Evolutionary conservation across 1,139 yeast genomes (phyloP), one percentile per base, ranked within the genome.

Genomic region (Hemisphaericaspora xylofermentans): DNA sequence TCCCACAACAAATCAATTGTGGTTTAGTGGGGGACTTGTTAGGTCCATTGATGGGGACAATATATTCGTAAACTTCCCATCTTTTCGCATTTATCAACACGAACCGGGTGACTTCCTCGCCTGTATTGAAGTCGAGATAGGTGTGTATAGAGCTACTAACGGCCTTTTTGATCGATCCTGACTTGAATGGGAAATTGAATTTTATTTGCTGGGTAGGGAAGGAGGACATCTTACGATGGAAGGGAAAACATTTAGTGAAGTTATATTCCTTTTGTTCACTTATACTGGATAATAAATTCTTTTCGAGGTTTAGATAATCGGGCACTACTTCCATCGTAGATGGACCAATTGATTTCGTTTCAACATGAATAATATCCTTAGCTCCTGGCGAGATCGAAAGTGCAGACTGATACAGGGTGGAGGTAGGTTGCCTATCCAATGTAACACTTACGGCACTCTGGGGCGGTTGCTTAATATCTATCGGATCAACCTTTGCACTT

Each of bases 201-300:
- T 69, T 73, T 27, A 74, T 58, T 22, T 80, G 79, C 50, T 83
- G 91, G 0, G 93, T 83, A 17, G 76, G 74, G 57, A 76, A 83
- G 29, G 82, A 80, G 31, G 77, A 71, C 39, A 81, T 71, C 54
- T 84, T 83, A 43, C 96, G 69, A 58, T 85, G 87, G 43, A 82
- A 78, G 1, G 97, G 97, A 63, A 88, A 89, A 52, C 94, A 87
- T 53, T 82, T 84, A 14, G 83, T 80, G 60, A 82, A 88, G 43
- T 82, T 73, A 48, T 77, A 71, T 57, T 87, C 95, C 45, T 77
- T 76, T 36, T 66, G 66, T 48, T 74, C 76, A 44, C 63, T 65
- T 24, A 65, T 53, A 22, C 55, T 56, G 36, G 57, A 49, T 12
- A 59, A 48, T n/a, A 58, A 43, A 30, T 49, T 49, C 36, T 56